Evolutionary conservation across 2,329 filamentous ascomycete species (phyloP), one percentile per base, ranked within the genome.

Genomic region (Colletotrichum melonis): DNA sequence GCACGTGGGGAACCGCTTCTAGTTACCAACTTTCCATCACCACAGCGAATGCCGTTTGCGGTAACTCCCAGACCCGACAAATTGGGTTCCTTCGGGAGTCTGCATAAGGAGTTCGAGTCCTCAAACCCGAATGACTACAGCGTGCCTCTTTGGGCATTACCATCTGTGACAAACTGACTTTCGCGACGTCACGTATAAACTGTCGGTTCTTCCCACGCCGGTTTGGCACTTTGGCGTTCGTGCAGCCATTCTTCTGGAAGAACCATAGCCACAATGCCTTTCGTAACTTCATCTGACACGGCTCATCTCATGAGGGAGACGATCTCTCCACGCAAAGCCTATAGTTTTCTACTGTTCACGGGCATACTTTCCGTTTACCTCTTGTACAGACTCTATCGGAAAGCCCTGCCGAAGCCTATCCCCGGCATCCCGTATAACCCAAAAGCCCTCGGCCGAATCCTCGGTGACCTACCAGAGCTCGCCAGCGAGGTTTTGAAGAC

Each of bases 341-440:
- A 49, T 49, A 19, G 42, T 5, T 7, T 49, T 8, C 16, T 49
- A 49, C 42, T 49, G 42, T n/a, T 49, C 19, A n/a, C 42, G 8
- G 42, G 42, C 42, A 49, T 49, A 49, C 42, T 49, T 49, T n/a
- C 42, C 42, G 19, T n/a, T 49, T 49, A n/a, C 42, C 42, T 49
- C 11, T 49, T n/a, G 42, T 49, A 49, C 42, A 49, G 19, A 1
- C 19, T 49, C 3, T 49, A 49, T 49, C 19, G 42, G 42, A 49
- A 49, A 49, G 62, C 63, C 5, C 52, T 74, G 9, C 72, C 67
- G 0, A 71, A 72, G 28, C 72, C 72, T 7, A 74, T 74, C 35
- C 69, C 63, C 3, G 72, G 72, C 0, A 67, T 74, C 9, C 72
- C 72, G 0, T 63, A 63, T 5, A 42, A 72, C 19, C 30, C 62